A percentile compares a stretch with the other conserved stretches of the same genome.
phyloP scores from a whole-genome alignment of 805 yeast genomes.

The Candida sanyiensis region DNA sequence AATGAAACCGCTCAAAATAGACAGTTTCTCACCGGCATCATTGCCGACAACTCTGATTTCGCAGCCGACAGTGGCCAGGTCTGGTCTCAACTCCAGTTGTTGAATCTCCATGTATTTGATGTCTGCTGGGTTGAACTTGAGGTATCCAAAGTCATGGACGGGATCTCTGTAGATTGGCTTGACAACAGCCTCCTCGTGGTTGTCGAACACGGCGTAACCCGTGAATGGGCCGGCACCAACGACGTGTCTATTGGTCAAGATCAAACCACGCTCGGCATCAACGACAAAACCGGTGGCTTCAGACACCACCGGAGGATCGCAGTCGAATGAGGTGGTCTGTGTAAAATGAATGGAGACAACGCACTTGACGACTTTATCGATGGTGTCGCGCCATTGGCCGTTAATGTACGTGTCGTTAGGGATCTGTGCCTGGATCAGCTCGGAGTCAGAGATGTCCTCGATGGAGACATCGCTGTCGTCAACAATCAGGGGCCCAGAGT shows the following conservation, averaged over 20 bases:
- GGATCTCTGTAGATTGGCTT: conserved; percentile 88
- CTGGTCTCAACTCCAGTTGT: conserved; percentile 68
- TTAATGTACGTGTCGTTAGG: conserved; percentile 11
- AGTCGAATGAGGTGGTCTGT: conserved; percentile 81
- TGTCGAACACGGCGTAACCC: conserved; percentile 88
- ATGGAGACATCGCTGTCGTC: conserved; percentile 7
- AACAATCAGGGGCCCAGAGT: too few relatives aligned
- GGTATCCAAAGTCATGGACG: conserved; percentile 89
- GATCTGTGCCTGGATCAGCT: conserved; percentile 1
- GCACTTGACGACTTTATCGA: conserved; percentile 72
- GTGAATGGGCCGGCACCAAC: conserved; percentile 94
- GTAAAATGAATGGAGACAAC: conserved; percentile 89
- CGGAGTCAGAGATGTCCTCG: conserved; percentile 2
- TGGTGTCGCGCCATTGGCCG: conserved; percentile 71
- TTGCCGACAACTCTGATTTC: conserved; percentile 95
- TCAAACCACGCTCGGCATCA: conserved; percentile 74
- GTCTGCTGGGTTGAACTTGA: conserved; percentile 65
- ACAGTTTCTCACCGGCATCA: conserved; percentile 91
- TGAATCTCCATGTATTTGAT: conserved; percentile 70
- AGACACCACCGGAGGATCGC: conserved; percentile 71
- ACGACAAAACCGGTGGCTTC: conserved; percentile 97
- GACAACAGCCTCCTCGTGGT: conserved; percentile 89
- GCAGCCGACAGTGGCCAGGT: conserved; percentile 82
- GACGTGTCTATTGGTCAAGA: conserved; percentile 88
- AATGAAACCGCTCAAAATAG: conserved; percentile 79